These are phyloP conservation scores for Pyrenophora teres DNA, from an alignment of 2,329 filamentous ascomycete species.

Conservation along the genomic window DNA sequence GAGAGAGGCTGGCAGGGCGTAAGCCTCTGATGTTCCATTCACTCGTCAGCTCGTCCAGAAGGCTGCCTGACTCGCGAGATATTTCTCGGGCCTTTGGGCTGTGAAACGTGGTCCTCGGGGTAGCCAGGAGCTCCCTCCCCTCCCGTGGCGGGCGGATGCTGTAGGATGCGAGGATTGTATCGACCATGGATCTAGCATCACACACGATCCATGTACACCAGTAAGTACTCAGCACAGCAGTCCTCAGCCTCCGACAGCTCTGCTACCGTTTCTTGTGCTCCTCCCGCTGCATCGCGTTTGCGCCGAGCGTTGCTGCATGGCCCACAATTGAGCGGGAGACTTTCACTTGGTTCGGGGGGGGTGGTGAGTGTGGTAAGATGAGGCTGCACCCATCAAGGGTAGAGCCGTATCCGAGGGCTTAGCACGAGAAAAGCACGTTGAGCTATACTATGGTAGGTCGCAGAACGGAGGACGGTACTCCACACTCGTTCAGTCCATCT, in stretches of 20 bases:
- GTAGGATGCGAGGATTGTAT: conserved; percentile 19
- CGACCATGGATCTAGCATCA: conserved; percentile 16
- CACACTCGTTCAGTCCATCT: conserved; percentile 1
- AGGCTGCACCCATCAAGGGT: background rate
- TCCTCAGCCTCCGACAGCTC: conserved; percentile 18
- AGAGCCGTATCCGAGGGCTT: background rate
- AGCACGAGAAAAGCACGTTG: conserved; percentile 1
- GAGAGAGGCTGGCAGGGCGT: conserved; percentile 15
- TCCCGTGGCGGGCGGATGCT: conserved; percentile 20
- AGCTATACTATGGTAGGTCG: background rate
- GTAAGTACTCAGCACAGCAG: background rate
- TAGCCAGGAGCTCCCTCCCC: conserved; percentile 17
- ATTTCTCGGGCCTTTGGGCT: conserved; percentile 16
- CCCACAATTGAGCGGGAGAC: background rate
- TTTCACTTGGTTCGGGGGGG: background rate
- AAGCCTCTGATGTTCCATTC: conserved; percentile 14
- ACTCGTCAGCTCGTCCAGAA: conserved; percentile 27
- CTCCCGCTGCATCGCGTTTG: conserved; percentile 1
- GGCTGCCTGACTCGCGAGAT: conserved; percentile 27
- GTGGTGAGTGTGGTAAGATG: background rate
- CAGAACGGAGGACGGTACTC: background rate
- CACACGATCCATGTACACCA: background rate
- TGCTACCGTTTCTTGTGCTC: background rate
- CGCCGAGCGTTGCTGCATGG: background rate
- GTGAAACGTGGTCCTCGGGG: conserved; percentile 21